Percentiles rank a stretch among this genome's conserved stretches.
phyloP scores from a whole-genome alignment of 176 grass and related monocot species.

The Stipa capillata region DNA sequence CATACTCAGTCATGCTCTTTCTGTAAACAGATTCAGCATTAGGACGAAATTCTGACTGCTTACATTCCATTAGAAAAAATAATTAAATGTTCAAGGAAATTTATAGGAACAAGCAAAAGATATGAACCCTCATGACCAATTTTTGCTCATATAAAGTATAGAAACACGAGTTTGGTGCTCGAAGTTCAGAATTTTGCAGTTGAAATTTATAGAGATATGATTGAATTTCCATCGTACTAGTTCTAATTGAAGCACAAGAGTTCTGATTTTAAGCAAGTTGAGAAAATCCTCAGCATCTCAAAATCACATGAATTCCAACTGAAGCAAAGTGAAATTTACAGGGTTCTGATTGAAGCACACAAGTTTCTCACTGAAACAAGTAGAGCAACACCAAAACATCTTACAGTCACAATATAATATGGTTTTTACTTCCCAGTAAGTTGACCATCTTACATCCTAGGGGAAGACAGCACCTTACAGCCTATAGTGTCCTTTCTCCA shows the following conservation, averaged over 20 bases:
- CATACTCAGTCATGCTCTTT: conserved; percentile 90
- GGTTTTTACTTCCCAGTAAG: too few relatives aligned
- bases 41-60: background rate
- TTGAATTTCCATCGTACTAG: background rate
- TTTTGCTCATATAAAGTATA: background rate
- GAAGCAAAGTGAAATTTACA: background rate
- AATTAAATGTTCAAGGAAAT: background rate
- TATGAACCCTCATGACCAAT: background rate
- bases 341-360: background rate
- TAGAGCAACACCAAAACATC: background rate
- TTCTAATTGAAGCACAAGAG: background rate
- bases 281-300: background rate
- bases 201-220: background rate
- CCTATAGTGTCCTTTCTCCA: background rate
- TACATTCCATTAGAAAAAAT: too few relatives aligned
- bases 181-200: background rate
- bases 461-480: background rate
- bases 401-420: background rate
- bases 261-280: background rate
- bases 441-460: background rate
- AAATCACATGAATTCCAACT: background rate
- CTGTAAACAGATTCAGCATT: conserved; percentile 25
- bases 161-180: background rate
- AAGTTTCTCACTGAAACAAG: background rate
- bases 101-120: background rate